A percentile compares a stretch with the other conserved stretches of the same genome.
These are phyloP conservation scores for Comarum palustre DNA, from an alignment of 306 rosid species.

Conservation along the genomic window DNA sequence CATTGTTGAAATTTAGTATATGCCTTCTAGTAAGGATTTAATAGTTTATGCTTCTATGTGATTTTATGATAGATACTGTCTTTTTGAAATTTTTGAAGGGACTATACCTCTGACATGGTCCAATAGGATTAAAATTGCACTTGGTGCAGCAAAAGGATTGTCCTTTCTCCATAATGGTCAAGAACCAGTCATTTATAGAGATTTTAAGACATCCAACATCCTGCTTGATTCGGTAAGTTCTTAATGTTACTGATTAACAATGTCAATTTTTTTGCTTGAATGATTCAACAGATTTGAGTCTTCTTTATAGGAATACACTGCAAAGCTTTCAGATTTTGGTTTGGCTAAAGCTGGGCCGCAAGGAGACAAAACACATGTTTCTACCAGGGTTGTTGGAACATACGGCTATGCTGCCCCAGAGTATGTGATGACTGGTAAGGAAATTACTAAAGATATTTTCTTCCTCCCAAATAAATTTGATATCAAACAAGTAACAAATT, in stretches of 20 bases:
- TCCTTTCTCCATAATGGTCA: constrained; percentile 95
- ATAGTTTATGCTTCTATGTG: constrained; percentile 10
- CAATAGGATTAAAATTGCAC: constrained; percentile 86
- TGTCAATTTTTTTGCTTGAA: background rate
- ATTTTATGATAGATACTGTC: constrained; percentile 34
- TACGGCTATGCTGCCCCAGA: constrained; percentile 98
- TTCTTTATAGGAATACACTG: constrained; percentile 69
- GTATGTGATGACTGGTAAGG: constrained; percentile 92
- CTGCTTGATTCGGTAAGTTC: constrained; percentile 84
- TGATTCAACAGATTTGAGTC: constrained; percentile 17
- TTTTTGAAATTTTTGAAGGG: constrained; percentile 57
- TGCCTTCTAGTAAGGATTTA: background rate
- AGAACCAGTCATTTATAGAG: constrained; percentile 91
- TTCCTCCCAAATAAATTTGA: constrained; percentile 16
- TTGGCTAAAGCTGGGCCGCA: constrained; percentile 97
- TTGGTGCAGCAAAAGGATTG: constrained; percentile 95
- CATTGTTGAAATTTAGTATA: constrained; percentile 6
- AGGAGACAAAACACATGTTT: constrained; percentile 97
- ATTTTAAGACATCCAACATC: constrained; percentile 94
- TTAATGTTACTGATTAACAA: background rate
- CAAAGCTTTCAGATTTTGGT: constrained; percentile 99
- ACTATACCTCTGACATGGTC: constrained; percentile 95
- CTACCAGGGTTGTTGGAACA: constrained; percentile 94
- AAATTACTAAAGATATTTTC: background rate
- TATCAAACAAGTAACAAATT: constrained; percentile 22